Conservation (phyloP, 306 rosid genomes). For the Citrullus colocynthis region DNA sequence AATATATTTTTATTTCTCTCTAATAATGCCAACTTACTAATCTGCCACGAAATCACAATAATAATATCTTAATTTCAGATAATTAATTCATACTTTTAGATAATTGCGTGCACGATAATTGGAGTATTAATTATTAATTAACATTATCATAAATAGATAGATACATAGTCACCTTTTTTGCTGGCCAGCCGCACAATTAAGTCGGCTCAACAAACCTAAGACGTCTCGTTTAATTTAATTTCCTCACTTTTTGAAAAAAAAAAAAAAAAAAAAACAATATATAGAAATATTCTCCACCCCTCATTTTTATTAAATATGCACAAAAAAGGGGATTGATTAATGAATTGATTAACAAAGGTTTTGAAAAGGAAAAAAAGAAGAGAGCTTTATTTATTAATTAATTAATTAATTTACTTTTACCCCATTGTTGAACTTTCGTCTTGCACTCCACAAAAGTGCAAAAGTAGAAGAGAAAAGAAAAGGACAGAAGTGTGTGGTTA, state of each 20-base stretch:
- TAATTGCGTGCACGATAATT: background rate
- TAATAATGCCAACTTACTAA: background rate
- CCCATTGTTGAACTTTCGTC: background rate
- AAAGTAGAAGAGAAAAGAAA: background rate
- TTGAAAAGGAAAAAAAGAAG: background rate
- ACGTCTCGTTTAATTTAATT: background rate
- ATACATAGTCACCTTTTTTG: background rate
- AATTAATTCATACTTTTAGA: background rate
- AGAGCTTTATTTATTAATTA: background rate
- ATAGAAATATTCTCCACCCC: too few relatives aligned
- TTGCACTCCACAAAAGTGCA: background rate
- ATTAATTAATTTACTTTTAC: background rate
- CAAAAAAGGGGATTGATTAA: too few relatives aligned
- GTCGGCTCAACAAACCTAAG: slow-evolving; percentile 4
- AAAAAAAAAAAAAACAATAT: too few relatives aligned
- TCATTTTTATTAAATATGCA: too few relatives aligned
- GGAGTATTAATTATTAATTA: background rate
- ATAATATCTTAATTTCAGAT: background rate
- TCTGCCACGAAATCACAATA: background rate
- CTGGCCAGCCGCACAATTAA: background rate
- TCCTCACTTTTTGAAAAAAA: too few relatives aligned
- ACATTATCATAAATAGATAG: background rate
- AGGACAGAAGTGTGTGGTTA: background rate
- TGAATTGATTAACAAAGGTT: background rate
- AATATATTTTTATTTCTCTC: background rate